Percentiles rank a stretch among this genome's conserved stretches.
These are phyloP conservation scores for Microbotryum saponariae DNA, from an alignment of 1,284 basidiomycete genomes.

Conservation along the genomic window DNA sequence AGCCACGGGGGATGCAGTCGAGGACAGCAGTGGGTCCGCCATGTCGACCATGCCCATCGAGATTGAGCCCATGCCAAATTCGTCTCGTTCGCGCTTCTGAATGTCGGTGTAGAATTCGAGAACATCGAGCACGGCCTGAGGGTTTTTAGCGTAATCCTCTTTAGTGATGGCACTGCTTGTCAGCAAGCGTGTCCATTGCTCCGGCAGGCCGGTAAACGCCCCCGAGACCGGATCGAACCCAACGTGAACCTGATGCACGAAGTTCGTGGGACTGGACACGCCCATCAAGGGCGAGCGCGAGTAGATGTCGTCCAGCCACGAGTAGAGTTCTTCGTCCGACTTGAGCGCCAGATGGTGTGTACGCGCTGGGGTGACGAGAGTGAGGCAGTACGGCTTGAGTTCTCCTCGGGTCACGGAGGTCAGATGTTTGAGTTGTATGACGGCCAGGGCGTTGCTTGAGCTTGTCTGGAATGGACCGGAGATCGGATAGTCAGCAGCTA, in stretches of 20 bases:
- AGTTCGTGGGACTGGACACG: slow-evolving; percentile 88
- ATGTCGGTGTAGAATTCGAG: slow-evolving; percentile 98
- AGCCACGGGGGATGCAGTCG: background rate
- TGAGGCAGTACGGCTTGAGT: slow-evolving; percentile 38
- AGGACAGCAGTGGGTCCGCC: background rate
- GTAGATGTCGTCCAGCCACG: slow-evolving; percentile 95
- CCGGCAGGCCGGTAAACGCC: slow-evolving; percentile 90
- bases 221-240: slow-evolving; percentile 92
- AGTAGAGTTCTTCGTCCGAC: slow-evolving; percentile 90
- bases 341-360: slow-evolving; percentile 71
- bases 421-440: slow-evolving; percentile 25
- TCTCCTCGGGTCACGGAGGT: slow-evolving; percentile 38
- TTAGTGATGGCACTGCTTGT: slow-evolving; percentile 95
- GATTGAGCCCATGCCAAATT: slow-evolving; percentile 38
- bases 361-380: slow-evolving; percentile 34
- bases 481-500: slow-evolving; percentile 42
- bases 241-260: slow-evolving; percentile 96
- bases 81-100: slow-evolving; percentile 80
- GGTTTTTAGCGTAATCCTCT: slow-evolving; percentile 93
- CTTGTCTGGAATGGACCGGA: slow-evolving; percentile 69
- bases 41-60: slow-evolving; percentile 27
- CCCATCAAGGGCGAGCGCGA: slow-evolving; percentile 85
- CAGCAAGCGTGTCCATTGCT: slow-evolving; percentile 91
- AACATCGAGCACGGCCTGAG: slow-evolving; percentile 93
- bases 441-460: slow-evolving; percentile 51